Evolutionary conservation across 371 early-diverging fungal species (phyloP).

Genomic region (Fennellomyces sp.): DNA sequence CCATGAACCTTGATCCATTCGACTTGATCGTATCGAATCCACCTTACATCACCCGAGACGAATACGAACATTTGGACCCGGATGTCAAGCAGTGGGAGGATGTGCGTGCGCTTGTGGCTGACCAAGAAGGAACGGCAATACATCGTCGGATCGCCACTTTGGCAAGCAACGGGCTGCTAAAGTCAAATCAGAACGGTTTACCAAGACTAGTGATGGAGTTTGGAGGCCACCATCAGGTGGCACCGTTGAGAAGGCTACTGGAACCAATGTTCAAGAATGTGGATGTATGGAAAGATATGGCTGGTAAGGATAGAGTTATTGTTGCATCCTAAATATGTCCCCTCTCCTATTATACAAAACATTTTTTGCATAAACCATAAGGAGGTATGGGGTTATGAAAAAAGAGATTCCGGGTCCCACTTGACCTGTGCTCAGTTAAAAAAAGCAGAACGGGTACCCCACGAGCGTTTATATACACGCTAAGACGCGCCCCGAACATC

Average conservation of each 20-base stretch:
- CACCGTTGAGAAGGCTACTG: slow-evolving; percentile 40
- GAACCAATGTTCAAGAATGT: slow-evolving; percentile 52
- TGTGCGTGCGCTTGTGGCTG: slow-evolving; percentile 77
- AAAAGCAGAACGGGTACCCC: too few relatives aligned
- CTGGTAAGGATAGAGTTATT: slow-evolving; percentile 63
- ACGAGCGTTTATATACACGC: too few relatives aligned
- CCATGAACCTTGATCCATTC: slow-evolving; percentile 1
- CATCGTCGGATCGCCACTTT: slow-evolving; percentile 61
- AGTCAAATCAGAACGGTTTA: slow-evolving; percentile 22
- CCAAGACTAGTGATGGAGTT: slow-evolving; percentile 83
- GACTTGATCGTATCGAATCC: slow-evolving; percentile 89
- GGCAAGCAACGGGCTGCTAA: slow-evolving; percentile 24
- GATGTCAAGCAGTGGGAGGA: slow-evolving; percentile 91
- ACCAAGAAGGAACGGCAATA: slow-evolving; percentile 66
- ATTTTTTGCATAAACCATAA: too few relatives aligned
- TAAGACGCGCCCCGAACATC: too few relatives aligned
- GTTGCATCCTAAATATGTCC: slow-evolving; percentile 30
- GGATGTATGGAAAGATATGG: slow-evolving; percentile 76
- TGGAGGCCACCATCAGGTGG: slow-evolving; percentile 73
- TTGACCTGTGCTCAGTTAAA: too few relatives aligned
- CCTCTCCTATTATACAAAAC: too few relatives aligned
- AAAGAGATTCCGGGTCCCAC: too few relatives aligned
- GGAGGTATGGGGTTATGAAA: too few relatives aligned
- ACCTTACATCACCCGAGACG: slow-evolving; percentile 83
- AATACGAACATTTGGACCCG: slow-evolving; percentile 66